Base-by-base conservation (phyloP, 192 early-diverging fungal species). In the Entophlyctis luteolus region DNA sequence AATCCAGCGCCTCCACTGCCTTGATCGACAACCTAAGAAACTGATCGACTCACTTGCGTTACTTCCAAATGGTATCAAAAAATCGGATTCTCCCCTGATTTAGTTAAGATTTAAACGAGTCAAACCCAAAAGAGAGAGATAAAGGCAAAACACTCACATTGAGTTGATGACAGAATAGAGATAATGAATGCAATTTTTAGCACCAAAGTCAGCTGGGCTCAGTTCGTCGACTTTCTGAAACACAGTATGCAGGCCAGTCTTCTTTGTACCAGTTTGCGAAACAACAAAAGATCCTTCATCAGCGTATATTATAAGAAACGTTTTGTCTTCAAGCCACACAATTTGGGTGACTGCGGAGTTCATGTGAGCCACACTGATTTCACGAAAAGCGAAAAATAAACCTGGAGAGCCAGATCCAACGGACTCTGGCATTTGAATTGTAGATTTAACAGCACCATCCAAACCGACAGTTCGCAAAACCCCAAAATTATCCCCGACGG, bases 321-420 rank as follows among this genome's bases (percentile, higher is more conserved):
- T 69, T 59, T 79, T 69, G 22, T 79, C 89, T 35, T 93, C 90
- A 18, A 91, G 55, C 93, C 93, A 95, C 8, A 86, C 57, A 2
- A 95, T 68, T 25, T 81, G 71, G 28, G 81, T 48, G 1, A 92
- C 91, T 82, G 75, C 16, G 25, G 18, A n/a, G n/a, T n/a, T n/a
- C n/a, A n/a, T n/a, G n/a, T n/a, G n/a, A n/a, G n/a, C n/a, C n/a
- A n/a, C n/a, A n/a, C n/a, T 53, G 14, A 20, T 27, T 16, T 27
- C 25, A 56, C 33, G 22, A 56, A 56, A 56, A 56, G 28, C 12
- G n/a, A n/a, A n/a, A 34, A 36, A 33, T 32, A 18, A 56, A 59
- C 57, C 57, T 42, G 12, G 10, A 42, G 27, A 5, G 16, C 35
- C 57, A 8, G 20, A 34, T 42, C 20, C 37, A 34, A 59, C 18